Evolutionary conservation across 164 flowering plant species (phyloP).

Genomic region (Kingdonia uniflora): DNA sequence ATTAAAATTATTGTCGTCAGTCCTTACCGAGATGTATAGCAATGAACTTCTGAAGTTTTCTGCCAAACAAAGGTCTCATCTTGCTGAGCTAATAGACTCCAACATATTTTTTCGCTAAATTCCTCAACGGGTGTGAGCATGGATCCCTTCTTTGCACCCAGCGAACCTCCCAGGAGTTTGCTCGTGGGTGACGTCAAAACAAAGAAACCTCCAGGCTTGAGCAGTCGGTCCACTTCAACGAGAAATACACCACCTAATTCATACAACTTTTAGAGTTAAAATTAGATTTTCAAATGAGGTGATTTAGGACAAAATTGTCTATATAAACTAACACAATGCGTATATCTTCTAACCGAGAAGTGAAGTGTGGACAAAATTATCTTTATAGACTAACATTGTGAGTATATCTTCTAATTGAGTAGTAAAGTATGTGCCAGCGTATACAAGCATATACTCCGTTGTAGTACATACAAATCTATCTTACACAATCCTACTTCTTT

Average conservation of each 20-base stretch:
- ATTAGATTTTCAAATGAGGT: no score
- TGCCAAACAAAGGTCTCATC: constrained; percentile 97
- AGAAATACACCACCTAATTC: constrained; percentile 71
- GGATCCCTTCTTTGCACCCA: constrained; percentile 32
- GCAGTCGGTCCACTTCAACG: constrained; percentile 80
- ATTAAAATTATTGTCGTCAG: background rate
- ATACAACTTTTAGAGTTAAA: constrained; percentile 2
- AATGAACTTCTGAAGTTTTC: constrained; percentile 62
- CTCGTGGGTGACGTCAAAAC: constrained; percentile 67
- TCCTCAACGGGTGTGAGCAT: constrained; percentile 47
- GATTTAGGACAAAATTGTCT: no score
- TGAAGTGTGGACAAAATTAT: no score
- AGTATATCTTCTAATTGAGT: no score
- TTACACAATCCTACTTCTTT: no score
- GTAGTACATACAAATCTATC: no score
- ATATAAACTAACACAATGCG: no score
- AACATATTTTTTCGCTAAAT: constrained; percentile 58
- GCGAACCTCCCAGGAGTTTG: constrained; percentile 36
- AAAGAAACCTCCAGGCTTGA: constrained; percentile 95
- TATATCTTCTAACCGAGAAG: no score
- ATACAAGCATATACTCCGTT: no score
- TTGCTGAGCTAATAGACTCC: constrained; percentile 83
- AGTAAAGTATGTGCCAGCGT: no score
- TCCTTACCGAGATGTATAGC: constrained; percentile 74
- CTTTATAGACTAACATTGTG: no score